Percentiles rank a stretch among this genome's conserved stretches.
Evolutionary conservation across 2,329 filamentous ascomycete genomes (phyloP).

Genomic region (Aureobasidium zeae): DNA sequence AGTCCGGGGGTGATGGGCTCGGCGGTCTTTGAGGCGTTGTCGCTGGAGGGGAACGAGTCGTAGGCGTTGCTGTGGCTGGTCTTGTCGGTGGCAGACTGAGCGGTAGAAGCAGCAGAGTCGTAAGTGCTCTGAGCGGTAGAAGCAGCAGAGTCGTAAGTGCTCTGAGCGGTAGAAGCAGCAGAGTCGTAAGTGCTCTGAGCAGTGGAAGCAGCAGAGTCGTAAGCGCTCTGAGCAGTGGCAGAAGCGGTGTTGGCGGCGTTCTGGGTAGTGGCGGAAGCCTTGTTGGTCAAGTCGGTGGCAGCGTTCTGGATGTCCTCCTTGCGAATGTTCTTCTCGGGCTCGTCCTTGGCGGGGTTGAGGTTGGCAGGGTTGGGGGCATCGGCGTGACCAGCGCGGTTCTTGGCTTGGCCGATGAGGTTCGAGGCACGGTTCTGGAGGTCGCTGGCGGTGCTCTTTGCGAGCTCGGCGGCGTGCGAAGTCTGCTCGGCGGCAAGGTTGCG

Average conservation of each 20-base stretch:
- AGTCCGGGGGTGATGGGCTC: background rate
- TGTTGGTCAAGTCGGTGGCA: conserved; percentile 16
- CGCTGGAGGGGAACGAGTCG: background rate
- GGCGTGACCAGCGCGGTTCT: conserved; percentile 23
- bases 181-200: conserved; percentile 2
- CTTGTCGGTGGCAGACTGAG: conserved; percentile 15
- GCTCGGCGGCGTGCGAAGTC: conserved; percentile 48
- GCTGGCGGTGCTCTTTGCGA: conserved; percentile 49
- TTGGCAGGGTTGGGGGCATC: conserved; percentile 19
- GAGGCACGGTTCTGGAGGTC: conserved; percentile 54
- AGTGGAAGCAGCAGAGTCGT: conserved; percentile 1
- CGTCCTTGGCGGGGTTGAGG: conserved; percentile 18
- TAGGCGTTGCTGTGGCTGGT: conserved; percentile 8
- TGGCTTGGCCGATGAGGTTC: conserved; percentile 40
- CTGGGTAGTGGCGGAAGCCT: conserved; percentile 9
- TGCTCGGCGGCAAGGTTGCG: conserved; percentile 52
- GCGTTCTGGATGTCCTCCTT: conserved; percentile 20
- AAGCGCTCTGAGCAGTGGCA: conserved; percentile 14
- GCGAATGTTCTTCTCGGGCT: conserved; percentile 16
- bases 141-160: background rate
- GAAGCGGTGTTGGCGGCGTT: conserved; percentile 9
- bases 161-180: conserved; percentile 15
- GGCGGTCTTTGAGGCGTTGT: conserved; percentile 1
- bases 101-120: conserved; percentile 12
- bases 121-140: background rate